Percentiles rank a stretch among this genome's conserved stretches.
Conservation (phyloP, 305 asterid genomes). For the Solanum aculeatissimum region DNA sequence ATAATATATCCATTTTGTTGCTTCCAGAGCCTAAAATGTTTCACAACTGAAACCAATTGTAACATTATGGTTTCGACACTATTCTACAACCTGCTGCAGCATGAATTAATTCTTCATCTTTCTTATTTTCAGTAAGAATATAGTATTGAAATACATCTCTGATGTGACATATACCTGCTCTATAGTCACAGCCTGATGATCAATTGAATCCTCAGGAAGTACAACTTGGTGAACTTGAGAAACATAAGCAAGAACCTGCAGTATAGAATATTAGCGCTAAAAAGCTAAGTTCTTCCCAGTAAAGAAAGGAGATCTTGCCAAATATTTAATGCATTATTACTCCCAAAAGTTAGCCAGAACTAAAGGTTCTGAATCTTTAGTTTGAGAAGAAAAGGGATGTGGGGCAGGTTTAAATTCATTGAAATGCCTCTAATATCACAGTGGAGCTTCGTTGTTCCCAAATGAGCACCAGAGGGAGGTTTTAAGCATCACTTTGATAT, state of each 20-base stretch:
- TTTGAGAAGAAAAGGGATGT: background rate
- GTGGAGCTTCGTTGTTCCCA: background rate
- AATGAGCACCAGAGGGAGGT: background rate
- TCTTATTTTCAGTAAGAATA: background rate
- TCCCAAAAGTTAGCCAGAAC: background rate
- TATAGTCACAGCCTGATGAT: conserved; percentile 56
- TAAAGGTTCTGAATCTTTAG: background rate
- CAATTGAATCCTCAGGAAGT: conserved; percentile 69
- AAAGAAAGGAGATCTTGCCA: background rate
- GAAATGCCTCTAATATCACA: background rate
- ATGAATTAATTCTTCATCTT: background rate
- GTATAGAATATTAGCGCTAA: background rate
- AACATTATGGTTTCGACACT: background rate
- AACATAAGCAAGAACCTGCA: conserved; percentile 92
- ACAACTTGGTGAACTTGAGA: conserved; percentile 88
- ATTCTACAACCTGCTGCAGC: background rate
- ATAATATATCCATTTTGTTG: background rate
- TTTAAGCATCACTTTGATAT: background rate
- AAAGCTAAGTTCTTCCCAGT: background rate
- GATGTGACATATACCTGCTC: conserved; percentile 42
- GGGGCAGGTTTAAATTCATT: background rate
- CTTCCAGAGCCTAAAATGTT: background rate
- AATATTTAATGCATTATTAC: background rate
- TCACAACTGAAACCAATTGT: background rate
- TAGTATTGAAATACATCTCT: background rate